Evolutionary conservation across 1,284 basidiomycete species (phyloP).

Genomic region (Cystobasidium slooffiae): DNA sequence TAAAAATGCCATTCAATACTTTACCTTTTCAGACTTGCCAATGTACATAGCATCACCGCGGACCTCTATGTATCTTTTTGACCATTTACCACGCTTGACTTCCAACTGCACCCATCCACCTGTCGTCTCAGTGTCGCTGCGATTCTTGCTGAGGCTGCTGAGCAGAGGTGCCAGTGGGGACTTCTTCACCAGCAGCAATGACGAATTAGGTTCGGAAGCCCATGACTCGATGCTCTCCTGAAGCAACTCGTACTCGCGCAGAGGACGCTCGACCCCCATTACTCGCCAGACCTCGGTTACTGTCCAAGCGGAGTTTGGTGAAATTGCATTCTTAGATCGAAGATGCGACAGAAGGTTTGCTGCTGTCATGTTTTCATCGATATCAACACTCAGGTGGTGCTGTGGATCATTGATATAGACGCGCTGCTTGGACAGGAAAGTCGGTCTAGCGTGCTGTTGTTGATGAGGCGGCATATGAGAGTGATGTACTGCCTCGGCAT

Average conservation of each 20-base stretch:
- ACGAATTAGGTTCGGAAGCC: slow-evolving; percentile 51
- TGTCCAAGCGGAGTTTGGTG: slow-evolving; percentile 31
- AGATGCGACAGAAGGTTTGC: slow-evolving; percentile 21
- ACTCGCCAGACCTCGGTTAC: slow-evolving; percentile 34
- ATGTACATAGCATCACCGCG: slow-evolving; percentile 81
- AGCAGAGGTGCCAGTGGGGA: slow-evolving; percentile 39
- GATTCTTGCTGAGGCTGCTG: slow-evolving; percentile 52
- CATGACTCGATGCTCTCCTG: slow-evolving; percentile 64
- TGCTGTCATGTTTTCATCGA: slow-evolving; percentile 37
- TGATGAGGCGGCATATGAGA: background rate
- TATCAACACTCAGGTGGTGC: slow-evolving; percentile 32
- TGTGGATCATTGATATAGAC: slow-evolving; percentile 43
- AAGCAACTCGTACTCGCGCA: slow-evolving; percentile 78
- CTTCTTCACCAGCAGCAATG: slow-evolving; percentile 17
- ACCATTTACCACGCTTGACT: slow-evolving; percentile 87
- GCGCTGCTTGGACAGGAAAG: slow-evolving; percentile 23
- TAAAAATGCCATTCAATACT: background rate
- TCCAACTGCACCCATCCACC: slow-evolving; percentile 82
- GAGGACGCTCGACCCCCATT: slow-evolving; percentile 68
- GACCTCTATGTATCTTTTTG: slow-evolving; percentile 81
- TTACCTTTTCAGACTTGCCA: slow-evolving; percentile 80
- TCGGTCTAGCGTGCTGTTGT: slow-evolving; percentile 5
- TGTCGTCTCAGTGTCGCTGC: slow-evolving; percentile 60
- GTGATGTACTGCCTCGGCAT: background rate
- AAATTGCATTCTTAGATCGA: slow-evolving; percentile 25